Evolutionary conservation across 768 basidiomycete species (phyloP), one percentile per base, ranked within the genome.

Genomic region (Tephrocybe sp.): DNA sequence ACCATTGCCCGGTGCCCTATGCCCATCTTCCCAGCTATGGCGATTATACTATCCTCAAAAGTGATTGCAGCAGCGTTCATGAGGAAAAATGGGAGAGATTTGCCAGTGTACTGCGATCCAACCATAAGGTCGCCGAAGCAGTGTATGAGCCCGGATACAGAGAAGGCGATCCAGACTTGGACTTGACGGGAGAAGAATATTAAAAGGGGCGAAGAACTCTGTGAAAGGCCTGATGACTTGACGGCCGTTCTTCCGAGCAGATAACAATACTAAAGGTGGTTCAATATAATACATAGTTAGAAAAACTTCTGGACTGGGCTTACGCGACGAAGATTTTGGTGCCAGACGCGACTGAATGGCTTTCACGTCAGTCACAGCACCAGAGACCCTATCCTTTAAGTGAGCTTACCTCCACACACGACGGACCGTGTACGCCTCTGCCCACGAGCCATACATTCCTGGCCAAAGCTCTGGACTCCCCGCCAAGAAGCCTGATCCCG

Each of bases 41-140:
- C 38, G 5, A 51, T n/a, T 3, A 45, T 22, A 12, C 35, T 23
- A 10, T 51, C 44, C 20, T 51, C 50, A 8, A 51, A 39, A 7
- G 50, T 51, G 16, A 48, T 31, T 20, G 39, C 39, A 14, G 39
- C 47, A 5, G 47, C 47, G 22, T 48, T 48, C 47, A 32, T 51
- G 44, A 51, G 19, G 38, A 51, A 51, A 16, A 51, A 51, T 2
- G 38, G 43, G 11, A 51, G 3, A 22, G 50, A 51, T 10, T 13
- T 19, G 1, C 50, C 50, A 17, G 34, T 9, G 17, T 30, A 51
- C 30, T 45, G 44, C 8, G 17, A 4, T 16, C 45, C 51, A 1
- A 52, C 8, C 51, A 52, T 52, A 1, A 52, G 51, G 33, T 52
- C 51, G 23, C 51, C 51, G 23, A 47, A 52, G 23, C 39, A 52